These are phyloP conservation scores for Periconia sp. DNA, from an alignment of 2,329 filamentous ascomycete genomes.

Conservation along the genomic window DNA sequence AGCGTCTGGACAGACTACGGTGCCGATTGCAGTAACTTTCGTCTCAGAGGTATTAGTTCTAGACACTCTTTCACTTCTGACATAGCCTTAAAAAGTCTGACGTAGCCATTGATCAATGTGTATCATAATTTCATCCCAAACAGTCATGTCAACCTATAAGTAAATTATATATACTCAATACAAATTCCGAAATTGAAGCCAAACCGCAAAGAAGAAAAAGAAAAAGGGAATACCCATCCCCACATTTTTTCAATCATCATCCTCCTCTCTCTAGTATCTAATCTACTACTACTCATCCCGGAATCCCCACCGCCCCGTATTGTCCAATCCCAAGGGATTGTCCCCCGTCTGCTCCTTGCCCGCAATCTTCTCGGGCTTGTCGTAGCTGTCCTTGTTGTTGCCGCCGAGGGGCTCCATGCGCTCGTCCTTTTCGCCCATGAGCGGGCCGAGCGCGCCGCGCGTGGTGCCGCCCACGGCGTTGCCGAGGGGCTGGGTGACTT, in stretches of 20 bases:
- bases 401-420: conserved; percentile 45
- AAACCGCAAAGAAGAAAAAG: no score
- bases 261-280: background rate
- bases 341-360: conserved; percentile 48
- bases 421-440: conserved; percentile 44
- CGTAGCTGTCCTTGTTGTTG: conserved; percentile 48
- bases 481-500: conserved; percentile 45
- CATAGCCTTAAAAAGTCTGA: no score
- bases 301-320: conserved; percentile 46
- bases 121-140: no score
- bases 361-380: conserved; percentile 44
- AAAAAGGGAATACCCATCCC: no score
- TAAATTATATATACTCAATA: no score
- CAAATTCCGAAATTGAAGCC: no score
- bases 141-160: no score
- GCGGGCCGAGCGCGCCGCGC: conserved; percentile 41
- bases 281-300: conserved; percentile 28
- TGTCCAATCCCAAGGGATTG: conserved; percentile 49
- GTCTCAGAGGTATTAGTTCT: no score
- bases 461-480: conserved; percentile 45
- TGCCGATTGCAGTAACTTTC: no score
- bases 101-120: no score
- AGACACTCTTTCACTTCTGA: no score
- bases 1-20: no score
- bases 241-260: background rate